phyloP scores from a whole-genome alignment of 768 basidiomycete species.

The Boletus subparvulus region DNA sequence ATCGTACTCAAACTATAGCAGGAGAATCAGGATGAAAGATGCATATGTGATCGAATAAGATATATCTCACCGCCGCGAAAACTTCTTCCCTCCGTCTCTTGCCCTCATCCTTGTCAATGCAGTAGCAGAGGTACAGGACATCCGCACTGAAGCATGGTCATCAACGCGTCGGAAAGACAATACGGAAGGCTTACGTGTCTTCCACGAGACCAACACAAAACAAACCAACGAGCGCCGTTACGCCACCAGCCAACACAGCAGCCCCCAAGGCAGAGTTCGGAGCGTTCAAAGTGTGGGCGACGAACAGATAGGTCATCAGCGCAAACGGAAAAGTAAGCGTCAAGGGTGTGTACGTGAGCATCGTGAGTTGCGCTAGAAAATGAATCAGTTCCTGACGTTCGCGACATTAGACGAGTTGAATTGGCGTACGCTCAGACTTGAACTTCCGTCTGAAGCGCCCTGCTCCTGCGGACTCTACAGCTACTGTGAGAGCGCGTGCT shows the following conservation, averaged over 20 bases:
- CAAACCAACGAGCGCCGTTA: conserved; percentile 77
- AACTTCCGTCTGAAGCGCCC: conserved; percentile 47
- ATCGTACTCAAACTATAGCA: conserved; percentile 43
- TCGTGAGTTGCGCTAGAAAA: conserved; percentile 56
- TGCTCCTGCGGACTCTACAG: conserved; percentile 47
- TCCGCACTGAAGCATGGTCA: conserved; percentile 46
- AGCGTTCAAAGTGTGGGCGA: conserved; percentile 73
- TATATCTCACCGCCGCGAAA: conserved; percentile 49
- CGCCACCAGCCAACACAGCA: conserved; percentile 71
- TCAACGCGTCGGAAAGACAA: neutral
- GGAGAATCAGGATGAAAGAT: conserved; percentile 3
- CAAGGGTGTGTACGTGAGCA: conserved; percentile 71
- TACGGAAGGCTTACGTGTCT: conserved; percentile 54
- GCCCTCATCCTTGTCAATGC: conserved; percentile 59
- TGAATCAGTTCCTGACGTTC: neutral
- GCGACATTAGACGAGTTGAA: neutral
- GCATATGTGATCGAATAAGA: neutral
- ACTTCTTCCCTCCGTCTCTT: conserved; percentile 52
- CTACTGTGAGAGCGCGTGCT: conserved; percentile 55
- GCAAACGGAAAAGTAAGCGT: conserved; percentile 82
- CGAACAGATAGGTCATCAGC: conserved; percentile 80
- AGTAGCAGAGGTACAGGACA: conserved; percentile 65
- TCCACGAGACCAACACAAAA: conserved; percentile 82
- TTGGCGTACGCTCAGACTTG: conserved; percentile 56
- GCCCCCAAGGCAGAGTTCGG: conserved; percentile 75